Evolutionary conservation across 176 grass and related monocot species (phyloP), one percentile per base, ranked within the genome.

Genomic region (Avena sativa): DNA sequence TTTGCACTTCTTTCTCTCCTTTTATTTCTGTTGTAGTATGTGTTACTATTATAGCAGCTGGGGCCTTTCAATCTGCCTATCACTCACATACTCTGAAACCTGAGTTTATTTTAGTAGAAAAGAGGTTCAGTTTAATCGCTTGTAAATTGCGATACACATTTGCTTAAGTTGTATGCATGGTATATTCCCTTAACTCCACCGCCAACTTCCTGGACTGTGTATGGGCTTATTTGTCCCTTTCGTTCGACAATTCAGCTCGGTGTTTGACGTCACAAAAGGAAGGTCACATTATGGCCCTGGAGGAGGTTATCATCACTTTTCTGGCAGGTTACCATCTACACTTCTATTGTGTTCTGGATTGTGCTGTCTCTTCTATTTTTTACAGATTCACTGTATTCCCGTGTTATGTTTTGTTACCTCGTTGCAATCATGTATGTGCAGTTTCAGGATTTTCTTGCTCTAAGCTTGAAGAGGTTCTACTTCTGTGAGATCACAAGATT

Each of bases 231-330:
- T 71, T 59, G 10, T 13, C 65, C 12, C 26, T 88, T 73, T 52
- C 52, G 1, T 50, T 79, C 86, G 72, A 64, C 16, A 6, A 56
- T 85, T 34, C 92, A 98, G 94, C 56, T 96, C 94, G 9, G 97
- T 98, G 51, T 98, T 96, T 88, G 93, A 96, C 46, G 94, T 98
- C 52, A 93, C 97, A 16, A 96, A 98, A 81, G 97, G 97, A 40
- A 94, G 76, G 83, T 93, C 94, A 70, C 92, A 98, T 85, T 98
- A 98, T 89, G 93, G 97, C 71, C 93, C 92, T 73, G 94, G 93
- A 87, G 97, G 97, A 74, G 97, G 97, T 34, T 98, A 96, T 82
- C 90, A 96, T 90, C 94, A 98, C 64, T 98, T 98, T 80, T 52
- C 96, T 74, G 96, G 96, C 62, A 93, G 92, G 97, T 98, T 68